Percentiles rank a stretch among this genome's conserved stretches.
phyloP scores from a whole-genome alignment of 2,329 filamentous ascomycete species.

The Penicillium sumatraense region DNA sequence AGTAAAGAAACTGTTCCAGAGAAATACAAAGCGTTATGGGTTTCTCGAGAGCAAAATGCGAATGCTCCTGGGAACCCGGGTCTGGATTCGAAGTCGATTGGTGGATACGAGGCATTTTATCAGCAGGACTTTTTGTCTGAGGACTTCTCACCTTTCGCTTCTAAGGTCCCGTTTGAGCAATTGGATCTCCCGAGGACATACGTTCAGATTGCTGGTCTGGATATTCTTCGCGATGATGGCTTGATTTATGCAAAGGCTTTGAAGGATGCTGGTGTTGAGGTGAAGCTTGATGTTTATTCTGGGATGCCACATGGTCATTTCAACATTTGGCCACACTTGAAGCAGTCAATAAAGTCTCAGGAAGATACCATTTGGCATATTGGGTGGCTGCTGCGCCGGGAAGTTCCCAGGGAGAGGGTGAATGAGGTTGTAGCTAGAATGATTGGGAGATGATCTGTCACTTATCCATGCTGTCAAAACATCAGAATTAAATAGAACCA shows the following conservation, averaged over 20 bases:
- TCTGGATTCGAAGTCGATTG: slow-evolving; percentile 33
- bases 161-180: neutral
- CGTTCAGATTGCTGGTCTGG: slow-evolving; percentile 56
- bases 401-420: neutral
- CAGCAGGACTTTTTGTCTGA: slow-evolving; percentile 9
- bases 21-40: slow-evolving; percentile 45
- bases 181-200: slow-evolving; percentile 38
- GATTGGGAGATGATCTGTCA: neutral
- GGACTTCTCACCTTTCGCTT: slow-evolving; percentile 13
- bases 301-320: slow-evolving; percentile 46
- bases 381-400: slow-evolving; percentile 15
- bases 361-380: slow-evolving; percentile 15
- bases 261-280: slow-evolving; percentile 50
- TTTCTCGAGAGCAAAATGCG: slow-evolving; percentile 49
- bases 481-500: too few species aligned
- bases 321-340: slow-evolving; percentile 13
- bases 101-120: slow-evolving; percentile 29
- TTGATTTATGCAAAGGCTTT: slow-evolving; percentile 57
- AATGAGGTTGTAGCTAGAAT: neutral
- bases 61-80: slow-evolving; percentile 3
- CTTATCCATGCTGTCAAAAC: neutral
- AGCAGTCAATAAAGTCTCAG: slow-evolving; percentile 16
- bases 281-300: slow-evolving; percentile 50
- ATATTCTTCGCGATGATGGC: slow-evolving; percentile 57
- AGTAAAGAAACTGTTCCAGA: slow-evolving; percentile 38